Percentiles rank a stretch among this genome's conserved stretches.
Evolutionary conservation across 179 eudicot species (phyloP).

Genomic region (Camellia oleifera): DNA sequence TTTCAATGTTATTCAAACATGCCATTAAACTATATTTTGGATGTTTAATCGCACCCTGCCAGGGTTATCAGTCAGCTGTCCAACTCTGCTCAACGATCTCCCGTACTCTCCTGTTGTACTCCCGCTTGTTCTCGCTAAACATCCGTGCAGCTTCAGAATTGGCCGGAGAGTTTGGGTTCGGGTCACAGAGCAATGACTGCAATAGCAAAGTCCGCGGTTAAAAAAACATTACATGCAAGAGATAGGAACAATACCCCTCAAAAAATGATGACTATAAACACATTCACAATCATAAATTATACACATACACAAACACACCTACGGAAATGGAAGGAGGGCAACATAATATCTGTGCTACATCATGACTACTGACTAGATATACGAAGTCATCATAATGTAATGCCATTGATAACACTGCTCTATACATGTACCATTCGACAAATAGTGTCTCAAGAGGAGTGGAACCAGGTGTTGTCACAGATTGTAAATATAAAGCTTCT

Average conservation of each 20-base stretch:
- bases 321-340: too few species aligned
- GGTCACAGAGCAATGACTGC: constrained; percentile 74
- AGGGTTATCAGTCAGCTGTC: constrained; percentile 58
- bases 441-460: not conserved
- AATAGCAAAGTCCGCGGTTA: not conserved
- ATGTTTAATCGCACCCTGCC: not conserved
- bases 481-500: not conserved
- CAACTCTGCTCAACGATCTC: constrained; percentile 83
- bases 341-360: too few species aligned
- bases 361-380: too few species aligned
- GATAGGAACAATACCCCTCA: not conserved
- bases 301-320: too few species aligned
- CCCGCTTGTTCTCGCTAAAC: constrained; percentile 75
- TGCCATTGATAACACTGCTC: not conserved
- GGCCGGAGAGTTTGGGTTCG: constrained; percentile 77
- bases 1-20: constrained; percentile 16
- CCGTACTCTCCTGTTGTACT: constrained; percentile 67
- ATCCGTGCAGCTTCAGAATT: constrained; percentile 73
- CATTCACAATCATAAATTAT: too few species aligned
- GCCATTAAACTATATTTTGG: constrained; percentile 13
- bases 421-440: not conserved
- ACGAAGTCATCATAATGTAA: too few species aligned
- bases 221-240: not conserved
- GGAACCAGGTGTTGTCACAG: not conserved
- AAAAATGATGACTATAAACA: too few species aligned